Conservation (phyloP, 2,329 filamentous ascomycete species). For the Aspergillus puulaauensis region DNA sequence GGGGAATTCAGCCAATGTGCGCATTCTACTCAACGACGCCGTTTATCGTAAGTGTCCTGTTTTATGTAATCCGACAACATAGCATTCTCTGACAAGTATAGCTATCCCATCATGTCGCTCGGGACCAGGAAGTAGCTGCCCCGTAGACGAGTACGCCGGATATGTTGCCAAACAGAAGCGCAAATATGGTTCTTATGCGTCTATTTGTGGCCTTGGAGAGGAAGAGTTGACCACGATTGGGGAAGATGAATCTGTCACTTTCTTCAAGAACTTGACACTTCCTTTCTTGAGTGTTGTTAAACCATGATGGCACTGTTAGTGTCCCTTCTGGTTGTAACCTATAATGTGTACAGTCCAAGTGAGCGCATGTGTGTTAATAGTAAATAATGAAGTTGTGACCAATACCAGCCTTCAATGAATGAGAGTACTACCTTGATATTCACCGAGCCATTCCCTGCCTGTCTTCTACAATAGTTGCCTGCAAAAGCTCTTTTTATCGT, state of each 20-base stretch:
- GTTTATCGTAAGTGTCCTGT: slow-evolving; percentile 49
- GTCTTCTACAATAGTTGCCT: not conserved
- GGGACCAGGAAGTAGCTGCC: slow-evolving; percentile 57
- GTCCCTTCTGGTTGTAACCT: too few relatives aligned
- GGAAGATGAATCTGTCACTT: slow-evolving; percentile 22
- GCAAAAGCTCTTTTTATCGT: not conserved
- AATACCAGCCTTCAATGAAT: not conserved
- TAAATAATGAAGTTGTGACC: not conserved
- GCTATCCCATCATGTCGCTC: slow-evolving; percentile 54
- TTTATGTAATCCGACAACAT: too few relatives aligned
- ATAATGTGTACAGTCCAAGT: not conserved
- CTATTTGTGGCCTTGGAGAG: slow-evolving; percentile 21
- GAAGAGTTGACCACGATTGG: slow-evolving; percentile 21
- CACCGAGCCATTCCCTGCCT: not conserved
- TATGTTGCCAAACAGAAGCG: slow-evolving; percentile 49
- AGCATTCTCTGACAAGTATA: not conserved
- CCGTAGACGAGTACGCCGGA: slow-evolving; percentile 46
- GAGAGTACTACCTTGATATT: not conserved
- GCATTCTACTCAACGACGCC: slow-evolving; percentile 62
- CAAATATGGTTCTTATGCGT: slow-evolving; percentile 50
- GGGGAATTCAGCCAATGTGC: slow-evolving; percentile 41
- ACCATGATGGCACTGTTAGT: slow-evolving; percentile 17
- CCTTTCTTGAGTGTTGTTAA: slow-evolving; percentile 30
- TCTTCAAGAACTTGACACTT: slow-evolving; percentile 30
- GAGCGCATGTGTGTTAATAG: not conserved